phyloP scores from a whole-genome alignment of 805 yeast genomes.

The Blastobotrys parvus region DNA sequence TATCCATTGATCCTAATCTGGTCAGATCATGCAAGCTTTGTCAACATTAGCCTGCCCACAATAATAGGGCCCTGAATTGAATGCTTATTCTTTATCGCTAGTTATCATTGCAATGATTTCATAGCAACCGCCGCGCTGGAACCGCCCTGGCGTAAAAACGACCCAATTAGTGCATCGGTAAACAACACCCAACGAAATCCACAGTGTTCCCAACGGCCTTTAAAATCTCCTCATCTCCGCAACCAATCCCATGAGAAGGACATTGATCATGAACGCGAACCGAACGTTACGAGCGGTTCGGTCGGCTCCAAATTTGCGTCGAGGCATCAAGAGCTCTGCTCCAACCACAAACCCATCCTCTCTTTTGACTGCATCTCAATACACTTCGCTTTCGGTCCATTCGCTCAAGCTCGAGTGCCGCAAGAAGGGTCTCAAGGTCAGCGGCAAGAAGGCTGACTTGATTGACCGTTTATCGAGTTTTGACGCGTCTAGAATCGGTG shows the following conservation, averaged over 20 bases:
- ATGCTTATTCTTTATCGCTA: too few species aligned
- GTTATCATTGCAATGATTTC: too few species aligned
- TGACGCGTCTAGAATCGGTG: constrained; percentile 8
- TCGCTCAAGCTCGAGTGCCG: constrained; percentile 52
- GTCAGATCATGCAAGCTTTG: too few species aligned
- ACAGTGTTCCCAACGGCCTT: not conserved
- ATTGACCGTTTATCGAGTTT: constrained; percentile 29
- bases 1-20: too few species aligned
- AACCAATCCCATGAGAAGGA: not conserved
- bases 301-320: constrained; percentile 20
- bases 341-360: constrained; percentile 27
- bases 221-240: not conserved
- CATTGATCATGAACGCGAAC: not conserved
- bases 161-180: too few species aligned
- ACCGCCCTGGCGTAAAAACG: not conserved
- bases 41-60: too few species aligned
- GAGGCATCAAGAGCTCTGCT: constrained; percentile 20
- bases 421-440: constrained; percentile 47
- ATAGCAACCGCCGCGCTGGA: not conserved
- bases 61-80: too few species aligned
- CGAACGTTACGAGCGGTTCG: constrained; percentile 6
- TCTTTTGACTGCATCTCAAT: constrained; percentile 22
- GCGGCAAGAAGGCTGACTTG: constrained; percentile 56
- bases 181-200: too few species aligned
- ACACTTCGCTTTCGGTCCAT: constrained; percentile 40